Conservation (phyloP, 1,284 basidiomycete genomes). For the Ustilago shanxiensis region DNA sequence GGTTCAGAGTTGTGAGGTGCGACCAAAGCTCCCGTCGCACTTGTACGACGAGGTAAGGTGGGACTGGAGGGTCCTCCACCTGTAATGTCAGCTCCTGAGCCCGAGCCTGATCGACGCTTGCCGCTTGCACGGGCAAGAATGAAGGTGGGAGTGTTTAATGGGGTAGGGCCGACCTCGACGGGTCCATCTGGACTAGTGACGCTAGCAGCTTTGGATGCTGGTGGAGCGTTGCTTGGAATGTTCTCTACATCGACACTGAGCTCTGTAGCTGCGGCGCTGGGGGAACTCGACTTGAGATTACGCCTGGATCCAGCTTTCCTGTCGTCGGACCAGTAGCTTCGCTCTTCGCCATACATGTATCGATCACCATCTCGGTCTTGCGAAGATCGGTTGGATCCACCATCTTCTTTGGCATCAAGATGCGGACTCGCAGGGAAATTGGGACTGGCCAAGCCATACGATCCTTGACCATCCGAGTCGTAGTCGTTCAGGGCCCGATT, state of each 20-base stretch:
- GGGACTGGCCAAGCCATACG: constrained; percentile 47
- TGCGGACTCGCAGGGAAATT: constrained; percentile 52
- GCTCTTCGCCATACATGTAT: constrained; percentile 53
- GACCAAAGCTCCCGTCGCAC: constrained; percentile 63
- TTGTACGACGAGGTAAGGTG: constrained; percentile 54
- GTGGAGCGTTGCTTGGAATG: constrained; percentile 57
- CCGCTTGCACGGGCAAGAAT: constrained; percentile 53
- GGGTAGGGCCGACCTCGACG: constrained; percentile 61
- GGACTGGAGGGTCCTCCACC: constrained; percentile 51
- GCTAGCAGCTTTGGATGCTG: constrained; percentile 18
- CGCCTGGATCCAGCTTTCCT: constrained; percentile 34
- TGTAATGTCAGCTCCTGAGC: constrained; percentile 32
- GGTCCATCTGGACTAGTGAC: constrained; percentile 37
- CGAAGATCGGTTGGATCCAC: constrained; percentile 31
- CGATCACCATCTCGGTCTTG: constrained; percentile 51
- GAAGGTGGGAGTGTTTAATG: constrained; percentile 67
- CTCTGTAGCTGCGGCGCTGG: constrained; percentile 34
- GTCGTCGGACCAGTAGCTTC: constrained; percentile 54
- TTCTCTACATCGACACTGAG: constrained; percentile 62
- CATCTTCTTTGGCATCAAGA: constrained; percentile 39
- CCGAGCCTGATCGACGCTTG: constrained; percentile 45
- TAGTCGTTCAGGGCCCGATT: constrained; percentile 49
- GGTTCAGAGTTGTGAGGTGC: constrained; percentile 62
- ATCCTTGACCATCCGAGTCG: constrained; percentile 50
- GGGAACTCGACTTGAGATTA: constrained; percentile 31